Evolutionary conservation across 2,329 filamentous ascomycete species (phyloP).

Genomic region (Fusarium tanahbumbuense): DNA sequence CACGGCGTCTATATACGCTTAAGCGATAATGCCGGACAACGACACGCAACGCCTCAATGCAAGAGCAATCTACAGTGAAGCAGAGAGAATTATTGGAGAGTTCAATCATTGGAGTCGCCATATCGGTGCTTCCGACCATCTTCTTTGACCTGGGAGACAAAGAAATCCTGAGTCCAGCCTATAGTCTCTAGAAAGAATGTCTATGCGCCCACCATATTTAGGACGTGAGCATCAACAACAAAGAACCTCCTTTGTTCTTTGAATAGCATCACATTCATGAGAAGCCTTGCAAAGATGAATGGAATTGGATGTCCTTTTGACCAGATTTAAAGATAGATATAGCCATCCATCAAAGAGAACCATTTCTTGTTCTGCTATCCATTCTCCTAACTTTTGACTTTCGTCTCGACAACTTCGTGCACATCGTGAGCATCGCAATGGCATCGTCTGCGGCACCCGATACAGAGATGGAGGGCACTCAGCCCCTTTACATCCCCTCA

Average conservation of each 20-base stretch:
- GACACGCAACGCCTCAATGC: neutral
- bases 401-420: neutral
- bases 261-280: conserved; percentile 15
- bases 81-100: neutral
- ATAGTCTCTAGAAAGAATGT: neutral
- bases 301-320: no score
- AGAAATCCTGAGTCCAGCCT: neutral
- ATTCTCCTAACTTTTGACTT: neutral
- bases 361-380: conserved; percentile 7
- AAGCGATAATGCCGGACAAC: neutral
- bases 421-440: conserved; percentile 2
- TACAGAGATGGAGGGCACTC: conserved; percentile 1
- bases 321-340: conserved; percentile 8
- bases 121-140: neutral
- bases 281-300: neutral
- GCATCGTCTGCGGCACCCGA: neutral
- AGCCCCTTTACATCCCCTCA: conserved; percentile 38
- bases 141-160: conserved; percentile 6
- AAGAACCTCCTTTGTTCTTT: conserved; percentile 43
- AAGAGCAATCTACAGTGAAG: neutral
- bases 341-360: neutral
- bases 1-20: neutral
- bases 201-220: conserved; percentile 23
- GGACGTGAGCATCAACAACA: conserved; percentile 12
- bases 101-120: neutral